Percentiles rank a stretch among this genome's conserved stretches.
Conservation (phyloP, 2,329 filamentous ascomycete species). For the Geosmithia flava region DNA sequence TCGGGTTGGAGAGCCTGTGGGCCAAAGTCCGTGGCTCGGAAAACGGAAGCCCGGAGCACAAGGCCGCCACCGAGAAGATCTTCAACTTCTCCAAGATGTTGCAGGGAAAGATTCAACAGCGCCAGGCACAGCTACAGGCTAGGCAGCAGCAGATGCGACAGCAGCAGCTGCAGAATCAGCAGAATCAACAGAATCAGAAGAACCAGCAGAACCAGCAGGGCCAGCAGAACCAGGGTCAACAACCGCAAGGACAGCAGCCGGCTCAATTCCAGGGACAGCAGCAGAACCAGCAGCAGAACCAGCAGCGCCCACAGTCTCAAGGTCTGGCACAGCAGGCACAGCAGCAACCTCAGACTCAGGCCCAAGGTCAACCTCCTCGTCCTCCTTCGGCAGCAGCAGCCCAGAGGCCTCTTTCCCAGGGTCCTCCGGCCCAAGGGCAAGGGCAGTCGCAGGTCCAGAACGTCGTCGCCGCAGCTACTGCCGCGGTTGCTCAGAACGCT, state of each 20-base stretch:
- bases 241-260: constrained; percentile 8
- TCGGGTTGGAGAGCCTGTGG: constrained; percentile 42
- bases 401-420: not conserved
- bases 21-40: constrained; percentile 33
- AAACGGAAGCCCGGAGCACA: constrained; percentile 33
- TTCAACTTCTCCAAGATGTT: constrained; percentile 48
- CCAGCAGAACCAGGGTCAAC: constrained; percentile 13
- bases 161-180: constrained; percentile 12
- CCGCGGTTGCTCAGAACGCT: not conserved
- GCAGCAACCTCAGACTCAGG: constrained; percentile 3
- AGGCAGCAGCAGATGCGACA: constrained; percentile 14
- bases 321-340: not conserved
- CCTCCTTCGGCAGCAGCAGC: not conserved
- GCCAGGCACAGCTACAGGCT: constrained; percentile 20
- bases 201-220: constrained; percentile 11
- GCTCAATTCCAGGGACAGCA: constrained; percentile 6
- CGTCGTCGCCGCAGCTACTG: not conserved
- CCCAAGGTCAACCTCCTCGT: constrained; percentile 8
- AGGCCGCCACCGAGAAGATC: constrained; percentile 43
- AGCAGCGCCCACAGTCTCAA: constrained; percentile 1
- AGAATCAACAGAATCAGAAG: constrained; percentile 15
- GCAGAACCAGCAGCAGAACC: constrained; percentile 11
- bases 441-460: not conserved
- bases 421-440: not conserved
- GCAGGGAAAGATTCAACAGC: constrained; percentile 33